Conservation (phyloP, 164 flowering plant genomes). For the Aristolochia fimbriata region DNA sequence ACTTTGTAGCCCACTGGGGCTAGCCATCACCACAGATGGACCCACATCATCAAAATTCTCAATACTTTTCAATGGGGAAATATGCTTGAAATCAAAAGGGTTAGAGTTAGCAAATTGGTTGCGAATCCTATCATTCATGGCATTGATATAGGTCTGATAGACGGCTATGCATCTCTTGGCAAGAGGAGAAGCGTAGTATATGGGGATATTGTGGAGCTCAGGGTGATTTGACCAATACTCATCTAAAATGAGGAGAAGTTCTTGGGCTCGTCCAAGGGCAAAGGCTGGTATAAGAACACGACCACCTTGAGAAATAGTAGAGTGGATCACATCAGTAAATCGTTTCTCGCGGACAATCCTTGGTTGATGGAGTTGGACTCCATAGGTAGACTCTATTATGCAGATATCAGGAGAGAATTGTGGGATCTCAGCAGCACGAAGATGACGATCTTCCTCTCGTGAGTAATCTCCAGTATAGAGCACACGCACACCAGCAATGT, state of each 20-base stretch:
- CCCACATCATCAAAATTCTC: conserved; percentile 84
- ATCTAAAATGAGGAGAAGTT: conserved; percentile 84
- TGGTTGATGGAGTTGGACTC: conserved; percentile 95
- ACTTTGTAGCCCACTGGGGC: conserved; percentile 86
- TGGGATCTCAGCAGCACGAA: conserved; percentile 93
- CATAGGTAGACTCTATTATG: conserved; percentile 89
- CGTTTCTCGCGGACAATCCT: conserved; percentile 74
- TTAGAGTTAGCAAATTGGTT: conserved; percentile 69
- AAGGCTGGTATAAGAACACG: conserved; percentile 93
- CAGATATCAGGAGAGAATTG: conserved; percentile 90
- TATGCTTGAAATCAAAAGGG: conserved; percentile 88
- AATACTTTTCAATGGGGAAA: conserved; percentile 67
- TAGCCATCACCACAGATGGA: conserved; percentile 98
- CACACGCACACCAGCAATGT: conserved; percentile 93
- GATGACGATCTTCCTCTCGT: conserved; percentile 94
- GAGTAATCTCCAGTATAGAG: conserved; percentile 98
- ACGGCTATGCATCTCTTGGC: conserved; percentile 93
- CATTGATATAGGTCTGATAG: conserved; percentile 82
- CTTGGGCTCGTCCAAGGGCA: conserved; percentile 99
- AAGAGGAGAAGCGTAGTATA: conserved; percentile 97
- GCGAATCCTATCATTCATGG: conserved; percentile 94
- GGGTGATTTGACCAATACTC: conserved; percentile 95
- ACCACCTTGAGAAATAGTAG: conserved; percentile 81
- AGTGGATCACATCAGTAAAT: conserved; percentile 85
- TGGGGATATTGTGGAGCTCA: conserved; percentile 82